Conservation (phyloP, 768 basidiomycete genomes). For the Tricholoma hemisulphureum region DNA sequence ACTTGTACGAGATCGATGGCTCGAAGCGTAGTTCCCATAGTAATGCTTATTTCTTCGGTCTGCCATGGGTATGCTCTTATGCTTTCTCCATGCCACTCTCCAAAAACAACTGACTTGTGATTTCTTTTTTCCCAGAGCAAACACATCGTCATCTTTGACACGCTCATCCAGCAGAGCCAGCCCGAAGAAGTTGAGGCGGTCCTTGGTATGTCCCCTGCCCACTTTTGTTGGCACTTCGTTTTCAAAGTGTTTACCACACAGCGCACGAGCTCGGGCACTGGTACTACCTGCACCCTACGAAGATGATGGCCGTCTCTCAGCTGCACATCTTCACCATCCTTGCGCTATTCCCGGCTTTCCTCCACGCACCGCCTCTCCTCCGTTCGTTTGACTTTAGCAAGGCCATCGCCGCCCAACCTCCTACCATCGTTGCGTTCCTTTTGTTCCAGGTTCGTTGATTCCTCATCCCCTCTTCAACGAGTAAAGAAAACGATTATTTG, state of each 20-base stretch:
- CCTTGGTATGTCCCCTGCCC: slow-evolving; percentile 45
- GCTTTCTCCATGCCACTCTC: not conserved
- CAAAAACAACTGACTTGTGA: not conserved
- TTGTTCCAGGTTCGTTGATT: slow-evolving; percentile 65
- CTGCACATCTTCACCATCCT: slow-evolving; percentile 86
- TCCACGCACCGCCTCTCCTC: slow-evolving; percentile 75
- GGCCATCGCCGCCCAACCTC: slow-evolving; percentile 60
- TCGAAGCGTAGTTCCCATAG: slow-evolving; percentile 90
- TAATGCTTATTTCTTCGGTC: slow-evolving; percentile 98
- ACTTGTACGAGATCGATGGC: slow-evolving; percentile 96
- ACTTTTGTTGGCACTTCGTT: not conserved
- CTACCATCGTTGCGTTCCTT: slow-evolving; percentile 82
- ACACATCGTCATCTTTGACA: slow-evolving; percentile 97
- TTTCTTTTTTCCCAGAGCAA: slow-evolving; percentile 55
- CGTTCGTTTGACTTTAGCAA: slow-evolving; percentile 79
- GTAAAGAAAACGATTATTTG: not conserved
- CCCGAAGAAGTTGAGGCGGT: slow-evolving; percentile 96
- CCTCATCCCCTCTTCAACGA: not conserved
- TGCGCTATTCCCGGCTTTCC: slow-evolving; percentile 86
- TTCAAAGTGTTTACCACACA: slow-evolving; percentile 19
- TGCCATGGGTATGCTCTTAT: slow-evolving; percentile 72
- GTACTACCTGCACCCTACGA: slow-evolving; percentile 88
- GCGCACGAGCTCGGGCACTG: slow-evolving; percentile 98
- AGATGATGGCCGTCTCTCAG: slow-evolving; percentile 84
- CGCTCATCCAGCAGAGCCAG: slow-evolving; percentile 87